phyloP scores from a whole-genome alignment of 495 filamentous ascomycete genomes.

The Viridothelium virens region DNA sequence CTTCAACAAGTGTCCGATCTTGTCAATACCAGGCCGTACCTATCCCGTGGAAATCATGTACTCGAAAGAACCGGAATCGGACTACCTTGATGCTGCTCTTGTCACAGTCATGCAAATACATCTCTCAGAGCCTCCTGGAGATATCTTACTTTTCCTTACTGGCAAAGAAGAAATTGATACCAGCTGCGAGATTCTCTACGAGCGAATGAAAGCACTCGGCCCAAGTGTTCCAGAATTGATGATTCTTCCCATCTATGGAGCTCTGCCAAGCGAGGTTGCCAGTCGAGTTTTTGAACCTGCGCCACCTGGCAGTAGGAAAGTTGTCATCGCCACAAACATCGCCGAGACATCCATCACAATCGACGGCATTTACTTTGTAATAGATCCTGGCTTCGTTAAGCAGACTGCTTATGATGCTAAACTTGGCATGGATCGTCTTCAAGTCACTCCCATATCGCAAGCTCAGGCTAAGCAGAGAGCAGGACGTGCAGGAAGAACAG shows the following conservation, averaged over 20 bases:
- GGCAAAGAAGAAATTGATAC: constrained; percentile 99
- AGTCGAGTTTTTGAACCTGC: constrained; percentile 91
- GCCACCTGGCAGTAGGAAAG: constrained; percentile 79
- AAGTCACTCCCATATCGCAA: constrained; percentile 92
- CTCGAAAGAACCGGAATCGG: constrained; percentile 84
- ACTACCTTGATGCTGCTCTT: constrained; percentile 93
- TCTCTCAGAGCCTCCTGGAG: constrained; percentile 78
- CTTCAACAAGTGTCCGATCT: constrained; percentile 89
- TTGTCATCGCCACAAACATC: constrained; percentile 98
- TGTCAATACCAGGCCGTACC: constrained; percentile 90
- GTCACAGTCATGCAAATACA: constrained; percentile 98
- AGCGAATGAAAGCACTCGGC: constrained; percentile 93
- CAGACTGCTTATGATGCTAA: constrained; percentile 96
- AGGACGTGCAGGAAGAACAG: constrained; percentile 69
- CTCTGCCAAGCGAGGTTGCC: constrained; percentile 87
- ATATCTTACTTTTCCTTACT: constrained; percentile 92
- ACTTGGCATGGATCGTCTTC: constrained; percentile 91
- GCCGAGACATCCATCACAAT: constrained; percentile 97
- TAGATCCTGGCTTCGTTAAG: constrained; percentile 96
- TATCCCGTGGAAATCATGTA: constrained; percentile 95
- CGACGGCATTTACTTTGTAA: constrained; percentile 92
- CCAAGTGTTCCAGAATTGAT: constrained; percentile 85
- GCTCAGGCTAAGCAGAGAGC: constrained; percentile 93
- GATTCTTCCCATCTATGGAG: constrained; percentile 90
- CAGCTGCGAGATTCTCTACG: constrained; percentile 80